Conservation (phyloP, 2,329 filamentous ascomycete species). For the Fusarium piperis region DNA sequence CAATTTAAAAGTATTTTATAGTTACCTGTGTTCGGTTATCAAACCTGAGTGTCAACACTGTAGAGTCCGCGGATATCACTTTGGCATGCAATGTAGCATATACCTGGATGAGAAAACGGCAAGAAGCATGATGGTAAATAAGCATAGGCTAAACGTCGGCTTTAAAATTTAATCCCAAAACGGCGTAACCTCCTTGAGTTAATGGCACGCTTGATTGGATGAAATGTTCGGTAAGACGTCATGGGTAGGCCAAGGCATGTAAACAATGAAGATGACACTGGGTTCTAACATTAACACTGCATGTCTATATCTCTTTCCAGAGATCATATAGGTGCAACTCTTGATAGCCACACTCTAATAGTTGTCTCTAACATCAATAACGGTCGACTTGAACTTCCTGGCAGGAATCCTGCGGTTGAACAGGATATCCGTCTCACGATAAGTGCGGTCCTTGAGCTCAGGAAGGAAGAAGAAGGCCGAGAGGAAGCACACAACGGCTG, state of each 20-base stretch:
- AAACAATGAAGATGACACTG: not conserved
- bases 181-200: no score
- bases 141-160: no score
- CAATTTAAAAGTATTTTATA: not conserved
- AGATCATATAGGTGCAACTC: not conserved
- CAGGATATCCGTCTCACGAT: constrained; percentile 68
- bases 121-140: no score
- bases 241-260: not conserved
- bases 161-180: no score
- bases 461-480: constrained; percentile 59
- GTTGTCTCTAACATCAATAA: constrained; percentile 67
- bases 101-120: no score
- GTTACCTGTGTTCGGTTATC: no score
- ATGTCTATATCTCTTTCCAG: not conserved
- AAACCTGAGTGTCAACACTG: no score
- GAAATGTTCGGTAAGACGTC: not conserved
- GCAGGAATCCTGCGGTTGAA: constrained; percentile 63
- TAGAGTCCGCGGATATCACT: no score
- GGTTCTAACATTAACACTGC: not conserved
- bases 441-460: constrained; percentile 65
- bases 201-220: not conserved
- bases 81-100: no score
- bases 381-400: constrained; percentile 64
- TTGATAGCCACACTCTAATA: constrained; percentile 55
- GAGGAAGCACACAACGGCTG: constrained; percentile 63